Percentiles rank a stretch among this genome's conserved stretches.
Evolutionary conservation across 1,284 basidiomycete genomes (phyloP).

Genomic region (Cystobasidium sp.): DNA sequence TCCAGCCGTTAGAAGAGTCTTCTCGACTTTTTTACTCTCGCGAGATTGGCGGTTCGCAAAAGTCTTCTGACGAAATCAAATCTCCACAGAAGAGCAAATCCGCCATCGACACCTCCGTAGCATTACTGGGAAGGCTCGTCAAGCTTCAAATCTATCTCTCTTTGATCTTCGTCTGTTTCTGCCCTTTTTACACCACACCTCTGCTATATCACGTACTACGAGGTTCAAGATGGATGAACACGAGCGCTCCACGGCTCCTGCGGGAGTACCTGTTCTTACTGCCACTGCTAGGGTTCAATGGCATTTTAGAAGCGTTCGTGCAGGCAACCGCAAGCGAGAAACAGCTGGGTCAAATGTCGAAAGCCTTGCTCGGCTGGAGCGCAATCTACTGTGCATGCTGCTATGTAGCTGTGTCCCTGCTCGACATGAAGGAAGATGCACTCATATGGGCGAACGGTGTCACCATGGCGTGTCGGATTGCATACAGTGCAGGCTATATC

Average conservation of each 20-base stretch:
- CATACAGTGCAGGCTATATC: constrained; percentile 54
- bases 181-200: constrained; percentile 70
- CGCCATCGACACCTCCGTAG: constrained; percentile 44
- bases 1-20: constrained; percentile 91
- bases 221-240: constrained; percentile 68
- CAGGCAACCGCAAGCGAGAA: constrained; percentile 71
- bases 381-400: constrained; percentile 68
- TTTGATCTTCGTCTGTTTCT: constrained; percentile 63
- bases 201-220: constrained; percentile 69
- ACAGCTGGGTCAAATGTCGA: constrained; percentile 70
- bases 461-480: constrained; percentile 67
- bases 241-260: constrained; percentile 72
- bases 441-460: constrained; percentile 75
- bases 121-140: constrained; percentile 64
- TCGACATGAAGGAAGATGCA: constrained; percentile 66
- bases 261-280: constrained; percentile 74
- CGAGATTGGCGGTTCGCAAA: constrained; percentile 19
- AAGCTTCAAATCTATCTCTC: constrained; percentile 72
- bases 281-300: constrained; percentile 84
- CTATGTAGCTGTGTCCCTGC: constrained; percentile 63
- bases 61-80: constrained; percentile 27
- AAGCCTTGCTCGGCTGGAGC: constrained; percentile 64
- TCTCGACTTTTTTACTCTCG: constrained; percentile 80
- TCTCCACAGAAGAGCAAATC: neutral
- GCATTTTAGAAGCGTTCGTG: constrained; percentile 84